phyloP scores from a whole-genome alignment of 1,284 basidiomycete species.

The Fomes fomentarius region DNA sequence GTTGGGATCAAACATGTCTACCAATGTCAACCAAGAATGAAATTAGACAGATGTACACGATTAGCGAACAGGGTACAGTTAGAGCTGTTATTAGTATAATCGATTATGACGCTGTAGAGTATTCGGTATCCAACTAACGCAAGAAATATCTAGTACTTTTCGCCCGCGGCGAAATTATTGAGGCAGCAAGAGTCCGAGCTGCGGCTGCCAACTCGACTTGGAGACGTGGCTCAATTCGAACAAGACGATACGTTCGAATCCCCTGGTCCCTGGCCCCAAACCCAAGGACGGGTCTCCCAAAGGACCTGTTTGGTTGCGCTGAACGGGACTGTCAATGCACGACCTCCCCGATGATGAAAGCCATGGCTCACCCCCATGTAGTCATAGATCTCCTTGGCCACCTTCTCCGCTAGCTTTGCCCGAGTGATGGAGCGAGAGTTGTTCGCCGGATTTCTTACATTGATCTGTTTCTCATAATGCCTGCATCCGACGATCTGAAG shows the following conservation, averaged over 20 bases:
- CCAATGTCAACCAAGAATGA: too few species aligned
- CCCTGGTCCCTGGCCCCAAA: constrained; percentile 13
- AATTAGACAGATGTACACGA: too few species aligned
- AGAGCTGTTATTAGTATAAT: background rate
- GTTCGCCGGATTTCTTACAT: constrained; percentile 16
- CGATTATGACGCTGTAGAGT: background rate
- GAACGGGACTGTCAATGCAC: background rate
- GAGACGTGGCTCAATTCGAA: constrained; percentile 23
- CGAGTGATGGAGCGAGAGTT: constrained; percentile 14
- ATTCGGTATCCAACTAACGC: background rate
- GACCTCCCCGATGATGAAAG: background rate
- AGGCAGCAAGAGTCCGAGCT: constrained; percentile 12
- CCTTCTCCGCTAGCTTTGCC: constrained; percentile 19
- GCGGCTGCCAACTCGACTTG: constrained; percentile 26
- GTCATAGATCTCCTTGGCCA: constrained; percentile 20
- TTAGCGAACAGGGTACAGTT: too few species aligned
- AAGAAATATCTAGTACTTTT: background rate
- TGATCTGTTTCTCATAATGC: constrained; percentile 21
- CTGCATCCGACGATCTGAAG: constrained; percentile 8
- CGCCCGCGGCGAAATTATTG: background rate
- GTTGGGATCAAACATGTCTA: too few species aligned
- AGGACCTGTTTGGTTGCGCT: background rate
- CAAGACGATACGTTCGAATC: constrained; percentile 20
- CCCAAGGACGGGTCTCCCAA: background rate
- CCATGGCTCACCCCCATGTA: constrained; percentile 15